phyloP scores from a whole-genome alignment of 1,284 basidiomycete genomes.

The Fomitopsis schrenkii region DNA sequence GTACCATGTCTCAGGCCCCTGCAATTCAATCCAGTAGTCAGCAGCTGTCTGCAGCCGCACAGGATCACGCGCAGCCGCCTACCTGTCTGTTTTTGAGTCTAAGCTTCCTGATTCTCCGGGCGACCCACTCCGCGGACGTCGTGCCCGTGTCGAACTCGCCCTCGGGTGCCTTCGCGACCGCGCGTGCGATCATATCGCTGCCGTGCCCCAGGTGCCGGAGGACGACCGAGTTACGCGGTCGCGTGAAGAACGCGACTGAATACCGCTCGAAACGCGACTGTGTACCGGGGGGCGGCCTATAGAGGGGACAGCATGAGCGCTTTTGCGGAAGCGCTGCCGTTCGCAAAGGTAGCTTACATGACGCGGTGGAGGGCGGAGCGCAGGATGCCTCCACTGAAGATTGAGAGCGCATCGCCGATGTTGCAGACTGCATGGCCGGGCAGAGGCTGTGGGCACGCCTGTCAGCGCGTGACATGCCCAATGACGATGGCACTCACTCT shows the following conservation, averaged over 20 bases:
- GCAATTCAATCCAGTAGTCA: neutral
- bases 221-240: slow-evolving; percentile 30
- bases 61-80: slow-evolving; percentile 6
- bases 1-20: slow-evolving; percentile 23
- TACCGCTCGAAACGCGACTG: slow-evolving; percentile 31
- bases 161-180: slow-evolving; percentile 29
- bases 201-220: slow-evolving; percentile 34
- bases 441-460: slow-evolving; percentile 24
- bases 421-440: slow-evolving; percentile 36
- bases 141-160: slow-evolving; percentile 34
- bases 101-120: slow-evolving; percentile 41
- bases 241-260: slow-evolving; percentile 35
- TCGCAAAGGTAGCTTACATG: slow-evolving; percentile 19
- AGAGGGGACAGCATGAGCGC: neutral
- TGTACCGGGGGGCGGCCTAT: slow-evolving; percentile 28
- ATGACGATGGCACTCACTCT: slow-evolving; percentile 21
- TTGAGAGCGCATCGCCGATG: slow-evolving; percentile 31
- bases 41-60: neutral
- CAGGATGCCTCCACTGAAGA: slow-evolving; percentile 37
- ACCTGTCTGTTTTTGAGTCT: slow-evolving; percentile 41
- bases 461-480: neutral
- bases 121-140: slow-evolving; percentile 47
- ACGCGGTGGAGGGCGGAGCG: slow-evolving; percentile 34
- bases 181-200: slow-evolving; percentile 41
- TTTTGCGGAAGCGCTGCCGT: neutral